phyloP scores from a whole-genome alignment of 2,329 filamentous ascomycete genomes.

The Cercospora brassicicola region DNA sequence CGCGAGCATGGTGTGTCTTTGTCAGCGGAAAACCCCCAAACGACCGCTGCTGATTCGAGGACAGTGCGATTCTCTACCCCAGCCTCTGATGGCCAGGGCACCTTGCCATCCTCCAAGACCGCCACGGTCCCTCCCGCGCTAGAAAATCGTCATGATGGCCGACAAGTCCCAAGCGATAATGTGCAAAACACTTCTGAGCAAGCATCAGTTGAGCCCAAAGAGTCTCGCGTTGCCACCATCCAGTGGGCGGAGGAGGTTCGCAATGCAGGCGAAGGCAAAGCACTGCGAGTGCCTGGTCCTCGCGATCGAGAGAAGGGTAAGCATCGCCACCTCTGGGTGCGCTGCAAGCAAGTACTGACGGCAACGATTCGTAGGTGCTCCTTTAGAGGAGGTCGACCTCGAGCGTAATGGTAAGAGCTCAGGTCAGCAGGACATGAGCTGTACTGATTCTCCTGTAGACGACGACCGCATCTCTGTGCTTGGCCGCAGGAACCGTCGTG shows the following conservation, averaged over 20 bases:
- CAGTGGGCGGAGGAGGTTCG: neutral
- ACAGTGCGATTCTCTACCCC: neutral
- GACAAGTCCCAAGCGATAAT: neutral
- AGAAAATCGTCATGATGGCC: neutral
- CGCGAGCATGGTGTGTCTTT: neutral
- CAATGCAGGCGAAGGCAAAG: neutral
- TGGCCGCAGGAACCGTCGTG: neutral
- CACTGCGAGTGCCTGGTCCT: neutral
- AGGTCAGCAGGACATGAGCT: neutral
- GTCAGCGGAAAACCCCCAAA: neutral
- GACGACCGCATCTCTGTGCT: neutral
- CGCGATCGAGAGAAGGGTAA: neutral
- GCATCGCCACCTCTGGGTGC: neutral
- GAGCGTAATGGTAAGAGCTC: neutral
- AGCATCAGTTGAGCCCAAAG: neutral
- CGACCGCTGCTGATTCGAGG: neutral
- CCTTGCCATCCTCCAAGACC: neutral
- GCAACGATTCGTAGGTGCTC: neutral
- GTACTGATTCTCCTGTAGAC: neutral
- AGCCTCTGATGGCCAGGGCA: neutral
- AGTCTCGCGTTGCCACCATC: neutral
- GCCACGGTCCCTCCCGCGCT: neutral
- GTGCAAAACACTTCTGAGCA: neutral
- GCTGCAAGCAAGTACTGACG: neutral
- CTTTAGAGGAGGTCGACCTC: neutral